Evolutionary conservation across 2,329 filamentous ascomycete genomes (phyloP).

Genomic region (Aspergillus pseudoviridinutans): DNA sequence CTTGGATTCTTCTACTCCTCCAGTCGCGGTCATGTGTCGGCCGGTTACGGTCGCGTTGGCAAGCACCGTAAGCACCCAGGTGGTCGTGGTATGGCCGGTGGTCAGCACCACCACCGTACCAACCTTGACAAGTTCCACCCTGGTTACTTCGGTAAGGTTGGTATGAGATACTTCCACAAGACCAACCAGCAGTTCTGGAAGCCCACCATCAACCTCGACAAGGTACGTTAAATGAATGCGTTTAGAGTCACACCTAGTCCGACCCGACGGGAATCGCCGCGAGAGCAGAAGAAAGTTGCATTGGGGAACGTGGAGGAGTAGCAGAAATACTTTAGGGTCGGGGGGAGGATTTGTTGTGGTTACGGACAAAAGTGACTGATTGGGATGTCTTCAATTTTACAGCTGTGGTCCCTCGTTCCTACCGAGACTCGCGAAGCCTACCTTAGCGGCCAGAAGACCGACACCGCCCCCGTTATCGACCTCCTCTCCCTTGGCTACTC

Average conservation of each 20-base stretch:
- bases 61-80: slow-evolving; percentile 94
- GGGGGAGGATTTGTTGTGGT: background rate
- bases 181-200: slow-evolving; percentile 96
- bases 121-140: slow-evolving; percentile 94
- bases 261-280: background rate
- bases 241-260: background rate
- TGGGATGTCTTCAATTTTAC: slow-evolving; percentile 15
- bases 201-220: slow-evolving; percentile 97
- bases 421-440: slow-evolving; percentile 90
- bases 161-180: slow-evolving; percentile 97
- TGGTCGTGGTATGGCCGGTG: slow-evolving; percentile 88
- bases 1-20: slow-evolving; percentile 16
- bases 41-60: slow-evolving; percentile 96
- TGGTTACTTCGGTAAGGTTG: slow-evolving; percentile 98
- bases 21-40: slow-evolving; percentile 95
- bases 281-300: background rate
- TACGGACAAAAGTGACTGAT: slow-evolving; percentile 13
- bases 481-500: slow-evolving; percentile 96
- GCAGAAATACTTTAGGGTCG: background rate
- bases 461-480: slow-evolving; percentile 96
- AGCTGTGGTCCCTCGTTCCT: slow-evolving; percentile 96
- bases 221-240: slow-evolving; percentile 57
- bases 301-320: background rate
- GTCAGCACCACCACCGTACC: slow-evolving; percentile 97
- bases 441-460: slow-evolving; percentile 72